Evolutionary conservation across 345 rosid genomes (phyloP).

Genomic region (Litchi chinensis): DNA sequence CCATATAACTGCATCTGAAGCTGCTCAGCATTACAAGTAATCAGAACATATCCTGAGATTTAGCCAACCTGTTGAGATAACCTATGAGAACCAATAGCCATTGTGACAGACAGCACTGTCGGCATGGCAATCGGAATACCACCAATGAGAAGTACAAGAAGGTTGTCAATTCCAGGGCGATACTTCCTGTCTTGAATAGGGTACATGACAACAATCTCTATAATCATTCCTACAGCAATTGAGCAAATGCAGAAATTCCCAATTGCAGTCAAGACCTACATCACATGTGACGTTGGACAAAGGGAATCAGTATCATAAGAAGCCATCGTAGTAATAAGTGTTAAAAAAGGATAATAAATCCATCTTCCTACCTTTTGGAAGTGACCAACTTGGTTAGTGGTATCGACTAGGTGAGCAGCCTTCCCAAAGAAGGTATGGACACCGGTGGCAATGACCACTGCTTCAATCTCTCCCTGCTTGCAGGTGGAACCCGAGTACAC

Average conservation of each 20-base stretch:
- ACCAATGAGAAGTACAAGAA: constrained; percentile 96
- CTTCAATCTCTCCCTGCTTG: constrained; percentile 98
- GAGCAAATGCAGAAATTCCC: constrained; percentile 99
- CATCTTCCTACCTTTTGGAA: constrained; percentile 76
- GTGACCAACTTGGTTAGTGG: constrained; percentile 99
- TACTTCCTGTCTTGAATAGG: constrained; percentile 91
- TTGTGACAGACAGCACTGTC: constrained; percentile 93
- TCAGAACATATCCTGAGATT: constrained; percentile 12
- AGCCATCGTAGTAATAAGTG: background rate
- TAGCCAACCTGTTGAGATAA: constrained; percentile 85
- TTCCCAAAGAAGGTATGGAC: constrained; percentile 98
- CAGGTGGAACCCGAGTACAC: constrained; percentile 97
- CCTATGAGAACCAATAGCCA: constrained; percentile 98
- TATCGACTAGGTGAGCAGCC: constrained; percentile 97
- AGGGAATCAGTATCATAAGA: constrained; percentile 13
- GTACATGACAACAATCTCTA: constrained; percentile 94
- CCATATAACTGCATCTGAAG: constrained; percentile 21
- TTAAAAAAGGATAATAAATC: background rate
- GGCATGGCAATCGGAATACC: constrained; percentile 99
- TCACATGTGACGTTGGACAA: constrained; percentile 15
- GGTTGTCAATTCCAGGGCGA: constrained; percentile 98
- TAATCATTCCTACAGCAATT: constrained; percentile 88
- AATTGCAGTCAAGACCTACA: constrained; percentile 94
- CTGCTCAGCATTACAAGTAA: constrained; percentile 9
- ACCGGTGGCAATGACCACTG: constrained; percentile 94